These are phyloP conservation scores for Lathyrus tuberosus DNA, from an alignment of 306 rosid genomes.

Conservation along the genomic window DNA sequence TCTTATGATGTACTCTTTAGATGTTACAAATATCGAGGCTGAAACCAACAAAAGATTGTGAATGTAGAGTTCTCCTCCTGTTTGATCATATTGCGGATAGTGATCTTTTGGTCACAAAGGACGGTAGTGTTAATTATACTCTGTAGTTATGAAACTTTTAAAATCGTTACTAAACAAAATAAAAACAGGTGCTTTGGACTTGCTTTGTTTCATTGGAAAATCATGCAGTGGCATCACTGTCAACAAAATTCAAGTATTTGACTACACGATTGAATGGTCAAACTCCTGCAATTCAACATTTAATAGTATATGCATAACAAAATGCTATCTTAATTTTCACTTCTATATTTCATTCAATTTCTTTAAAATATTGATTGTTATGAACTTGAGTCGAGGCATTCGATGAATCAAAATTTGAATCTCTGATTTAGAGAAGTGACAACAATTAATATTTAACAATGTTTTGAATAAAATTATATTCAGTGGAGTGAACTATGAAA, in stretches of 20 bases:
- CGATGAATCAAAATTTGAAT: too few species aligned
- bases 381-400: too few species aligned
- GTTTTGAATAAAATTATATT: too few species aligned
- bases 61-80: conserved; percentile 30
- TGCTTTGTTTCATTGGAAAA: conserved; percentile 5
- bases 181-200: background rate
- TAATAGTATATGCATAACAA: too few species aligned
- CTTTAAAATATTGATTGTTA: too few species aligned
- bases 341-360: too few species aligned
- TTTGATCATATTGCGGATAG: conserved; percentile 31
- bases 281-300: too few species aligned
- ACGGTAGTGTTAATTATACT: background rate
- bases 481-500: too few species aligned
- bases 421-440: too few species aligned
- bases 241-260: background rate
- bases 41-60: background rate
- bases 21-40: background rate
- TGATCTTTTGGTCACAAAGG: conserved; percentile 10
- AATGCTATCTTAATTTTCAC: too few species aligned
- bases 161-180: background rate
- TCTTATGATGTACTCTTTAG: conserved; percentile 14
- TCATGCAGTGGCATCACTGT: background rate
- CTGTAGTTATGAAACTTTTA: conserved; percentile 7
- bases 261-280: too few species aligned
- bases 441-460: too few species aligned